Evolutionary conservation across 148 eudicot genomes (phyloP).

Genomic region (Pharnaceum exiguum): DNA sequence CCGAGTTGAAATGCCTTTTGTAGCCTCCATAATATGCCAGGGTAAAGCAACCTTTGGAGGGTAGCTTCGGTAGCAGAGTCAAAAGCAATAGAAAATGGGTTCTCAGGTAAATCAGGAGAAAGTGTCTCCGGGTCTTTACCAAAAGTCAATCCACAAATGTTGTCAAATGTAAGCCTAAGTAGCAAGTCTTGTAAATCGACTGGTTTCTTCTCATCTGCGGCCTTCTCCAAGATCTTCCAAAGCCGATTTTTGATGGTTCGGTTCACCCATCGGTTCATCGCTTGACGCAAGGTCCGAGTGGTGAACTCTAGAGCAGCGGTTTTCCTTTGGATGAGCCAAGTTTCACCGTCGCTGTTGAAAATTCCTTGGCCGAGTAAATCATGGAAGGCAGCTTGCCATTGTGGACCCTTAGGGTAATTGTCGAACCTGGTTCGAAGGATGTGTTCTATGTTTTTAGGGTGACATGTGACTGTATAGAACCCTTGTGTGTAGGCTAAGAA

Average conservation of each 20-base stretch:
- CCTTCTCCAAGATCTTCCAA: slow-evolving; percentile 63
- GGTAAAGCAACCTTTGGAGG: slow-evolving; percentile 63
- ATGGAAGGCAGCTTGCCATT: slow-evolving; percentile 81
- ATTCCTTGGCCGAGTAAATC: slow-evolving; percentile 87
- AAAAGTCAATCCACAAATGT: slow-evolving; percentile 83
- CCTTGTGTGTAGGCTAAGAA: slow-evolving; percentile 64
- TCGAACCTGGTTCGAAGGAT: slow-evolving; percentile 81
- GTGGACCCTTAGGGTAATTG: slow-evolving; percentile 88
- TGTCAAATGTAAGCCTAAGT: slow-evolving; percentile 72
- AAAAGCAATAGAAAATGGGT: slow-evolving; percentile 66
- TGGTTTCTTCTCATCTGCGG: slow-evolving; percentile 26
- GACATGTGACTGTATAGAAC: slow-evolving; percentile 78
- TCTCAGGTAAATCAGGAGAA: slow-evolving; percentile 52
- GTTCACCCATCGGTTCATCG: slow-evolving; percentile 93
- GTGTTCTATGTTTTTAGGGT: slow-evolving; percentile 84
- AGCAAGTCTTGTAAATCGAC: slow-evolving; percentile 67
- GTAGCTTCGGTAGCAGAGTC: slow-evolving; percentile 81
- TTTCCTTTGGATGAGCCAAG: slow-evolving; percentile 82
- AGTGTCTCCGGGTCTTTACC: slow-evolving; percentile 86
- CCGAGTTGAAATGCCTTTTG: slow-evolving; percentile 58
- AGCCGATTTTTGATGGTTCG: slow-evolving; percentile 65
- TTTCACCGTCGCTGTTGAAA: slow-evolving; percentile 78
- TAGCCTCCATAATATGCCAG: slow-evolving; percentile 64
- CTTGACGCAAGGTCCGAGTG: slow-evolving; percentile 74
- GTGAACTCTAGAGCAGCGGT: slow-evolving; percentile 94